phyloP scores from a whole-genome alignment of 2,329 filamentous ascomycete species.

The Cladorrhinum sp. region DNA sequence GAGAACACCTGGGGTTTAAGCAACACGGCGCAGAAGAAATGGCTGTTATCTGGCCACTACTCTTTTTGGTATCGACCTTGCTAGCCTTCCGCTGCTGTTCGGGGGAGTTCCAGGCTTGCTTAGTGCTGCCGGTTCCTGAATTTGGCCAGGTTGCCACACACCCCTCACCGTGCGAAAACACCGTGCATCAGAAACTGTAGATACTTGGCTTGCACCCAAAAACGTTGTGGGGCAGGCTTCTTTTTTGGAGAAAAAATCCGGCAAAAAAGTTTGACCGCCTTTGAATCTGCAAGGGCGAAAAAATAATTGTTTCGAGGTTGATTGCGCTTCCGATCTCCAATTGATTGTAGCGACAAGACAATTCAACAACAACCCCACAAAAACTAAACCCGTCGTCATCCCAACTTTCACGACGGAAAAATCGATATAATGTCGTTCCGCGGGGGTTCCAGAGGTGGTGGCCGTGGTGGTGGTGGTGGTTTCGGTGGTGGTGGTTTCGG shows the following conservation, averaged over 20 bases:
- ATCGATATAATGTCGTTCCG: conserved; percentile 58
- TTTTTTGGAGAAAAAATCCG: conserved; percentile 3
- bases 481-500: conserved; percentile 51
- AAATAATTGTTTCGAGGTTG: conserved; percentile 16
- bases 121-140: not conserved
- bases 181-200: not conserved
- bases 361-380: conserved; percentile 6
- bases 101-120: not conserved
- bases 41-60: conserved; percentile 25
- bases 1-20: too few relatives aligned
- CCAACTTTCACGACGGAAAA: conserved; percentile 16
- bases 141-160: not conserved
- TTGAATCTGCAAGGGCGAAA: conserved; percentile 18
- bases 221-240: not conserved
- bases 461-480: conserved; percentile 43
- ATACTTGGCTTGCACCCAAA: not conserved
- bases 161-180: not conserved
- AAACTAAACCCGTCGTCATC: conserved; percentile 13
- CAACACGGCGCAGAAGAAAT: too few relatives aligned
- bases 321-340: too few relatives aligned
- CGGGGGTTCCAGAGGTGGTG: conserved; percentile 40
- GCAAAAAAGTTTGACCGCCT: conserved; percentile 24
- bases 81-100: not conserved
- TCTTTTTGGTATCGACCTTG: conserved; percentile 14
- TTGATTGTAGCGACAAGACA: conserved; percentile 12